A percentile compares a stretch with the other conserved stretches of the same genome.
Conservation (phyloP, 306 rosid species). For the Inga oerstediana region DNA sequence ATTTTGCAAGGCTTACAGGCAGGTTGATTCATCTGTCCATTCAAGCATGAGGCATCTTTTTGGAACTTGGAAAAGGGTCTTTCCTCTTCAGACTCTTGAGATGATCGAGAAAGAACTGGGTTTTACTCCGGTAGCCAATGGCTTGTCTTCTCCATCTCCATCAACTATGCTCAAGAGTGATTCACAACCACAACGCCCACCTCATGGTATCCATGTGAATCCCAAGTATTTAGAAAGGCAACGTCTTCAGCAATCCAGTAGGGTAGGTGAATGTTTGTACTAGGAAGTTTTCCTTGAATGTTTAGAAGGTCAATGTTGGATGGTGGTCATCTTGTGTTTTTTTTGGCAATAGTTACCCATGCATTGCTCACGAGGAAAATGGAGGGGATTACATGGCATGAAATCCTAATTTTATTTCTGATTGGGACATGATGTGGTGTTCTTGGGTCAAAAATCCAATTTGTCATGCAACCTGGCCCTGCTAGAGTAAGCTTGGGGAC, state of each 20-base stretch:
- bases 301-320: background rate
- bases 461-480: background rate
- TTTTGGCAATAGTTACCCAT: background rate
- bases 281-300: background rate
- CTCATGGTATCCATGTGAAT: slow-evolving; percentile 90
- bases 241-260: slow-evolving; percentile 76
- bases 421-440: background rate
- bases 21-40: slow-evolving; percentile 74
- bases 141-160: slow-evolving; percentile 52
- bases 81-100: slow-evolving; percentile 81
- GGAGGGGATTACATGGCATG: background rate
- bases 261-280: slow-evolving; percentile 56
- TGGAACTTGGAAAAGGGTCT: slow-evolving; percentile 96
- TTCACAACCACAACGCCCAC: slow-evolving; percentile 68
- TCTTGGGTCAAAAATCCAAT: background rate
- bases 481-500: slow-evolving; percentile 3
- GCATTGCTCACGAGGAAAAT: background rate
- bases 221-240: slow-evolving; percentile 94
- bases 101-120: slow-evolving; percentile 83
- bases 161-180: slow-evolving; percentile 60
- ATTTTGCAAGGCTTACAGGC: slow-evolving; percentile 86
- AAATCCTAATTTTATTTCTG: slow-evolving; percentile 6
- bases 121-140: slow-evolving; percentile 56
- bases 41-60: slow-evolving; percentile 88
- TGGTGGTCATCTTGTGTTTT: background rate